Evolutionary conservation across 2,329 filamentous ascomycete species (phyloP), one percentile per base, ranked within the genome.

Genomic region (Fusarium citri): DNA sequence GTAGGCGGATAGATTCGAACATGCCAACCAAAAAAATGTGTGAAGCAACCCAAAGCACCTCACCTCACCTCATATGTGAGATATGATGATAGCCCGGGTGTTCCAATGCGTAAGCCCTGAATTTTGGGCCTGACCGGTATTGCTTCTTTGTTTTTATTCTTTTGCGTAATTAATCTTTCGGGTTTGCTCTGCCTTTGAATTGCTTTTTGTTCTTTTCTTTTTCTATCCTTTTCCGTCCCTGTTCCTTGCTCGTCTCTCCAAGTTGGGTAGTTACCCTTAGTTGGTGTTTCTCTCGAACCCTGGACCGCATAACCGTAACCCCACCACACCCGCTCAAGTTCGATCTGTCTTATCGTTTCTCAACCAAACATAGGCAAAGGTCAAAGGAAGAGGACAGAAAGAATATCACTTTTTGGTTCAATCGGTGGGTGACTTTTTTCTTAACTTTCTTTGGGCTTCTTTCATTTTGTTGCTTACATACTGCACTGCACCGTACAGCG

Each of bases 251-350:
- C 8, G 30, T 55, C 22, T 16, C 23, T 15, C 37, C 25, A 43
- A 42, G 34, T 16, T 23, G 42, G 14, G 22, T 31, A 47, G 41
- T 57, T 57, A 22, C 41, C 22, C 34, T 40, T 45, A 47, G 50
- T 49, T 54, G 60, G 54, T 60, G 61, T 49, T 67, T 49, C 31
- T 49, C 31, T 72, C 16, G 31, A 47, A 71, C 64, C 64, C 67
- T 66, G 47, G 68, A 68, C 68, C 66, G 72, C 72, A 72, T 74
- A 64, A 63, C 64, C 59, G 48, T 45, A 63, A 69, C 72, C 72
- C 72, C 72, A 74, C 72, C 68, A 73, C 72, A 72, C 68, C 69
- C 58, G 45, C 47, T 66, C 37, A 49, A n/a, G 40, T 28, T 55
- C 37, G 15, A 64, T 68, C 58, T 48, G 42, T 49, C 46, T 56